A percentile compares a stretch with the other conserved stretches of the same genome.
Conservation (phyloP, 768 basidiomycete genomes). For the Leccinum ochraceum region DNA sequence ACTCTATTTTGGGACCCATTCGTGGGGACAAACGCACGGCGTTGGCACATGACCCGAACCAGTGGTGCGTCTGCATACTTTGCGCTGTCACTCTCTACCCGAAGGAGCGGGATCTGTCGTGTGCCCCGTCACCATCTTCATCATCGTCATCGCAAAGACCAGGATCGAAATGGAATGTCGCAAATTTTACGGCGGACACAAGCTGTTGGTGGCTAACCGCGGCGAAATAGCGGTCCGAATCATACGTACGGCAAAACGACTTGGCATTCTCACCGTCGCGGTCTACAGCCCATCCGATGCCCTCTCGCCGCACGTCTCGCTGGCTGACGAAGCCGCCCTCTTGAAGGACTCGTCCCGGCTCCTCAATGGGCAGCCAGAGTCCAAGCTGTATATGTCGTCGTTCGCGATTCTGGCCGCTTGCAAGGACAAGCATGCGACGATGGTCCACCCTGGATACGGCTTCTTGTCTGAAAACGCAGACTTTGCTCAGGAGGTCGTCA, state of each 20-base stretch:
- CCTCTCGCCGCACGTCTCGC: constrained; percentile 54
- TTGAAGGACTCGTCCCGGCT: constrained; percentile 26
- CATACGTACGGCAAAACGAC: constrained; percentile 52
- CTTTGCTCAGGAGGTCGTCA: constrained; percentile 48
- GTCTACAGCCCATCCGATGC: constrained; percentile 62
- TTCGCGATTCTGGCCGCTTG: constrained; percentile 45
- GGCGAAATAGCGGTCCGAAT: constrained; percentile 73
- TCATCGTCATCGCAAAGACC: background rate
- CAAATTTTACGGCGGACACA: constrained; percentile 36
- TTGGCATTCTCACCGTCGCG: constrained; percentile 55
- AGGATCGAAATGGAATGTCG: constrained; percentile 13
- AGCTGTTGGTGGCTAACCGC: constrained; percentile 66
- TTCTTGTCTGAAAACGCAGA: constrained; percentile 65
- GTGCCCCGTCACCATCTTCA: background rate
- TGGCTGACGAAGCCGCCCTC: constrained; percentile 51
- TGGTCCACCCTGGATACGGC: constrained; percentile 65
- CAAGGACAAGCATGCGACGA: constrained; percentile 41
- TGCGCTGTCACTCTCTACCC: background rate
- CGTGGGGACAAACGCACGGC: background rate
- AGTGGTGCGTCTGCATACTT: background rate
- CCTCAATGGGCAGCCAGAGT: constrained; percentile 37
- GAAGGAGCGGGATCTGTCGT: background rate
- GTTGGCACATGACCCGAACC: background rate
- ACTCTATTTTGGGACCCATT: background rate
- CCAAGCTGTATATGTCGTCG: constrained; percentile 43